Conservation (phyloP, 2,329 filamentous ascomycete genomes). For the Didymella arachidicola region DNA sequence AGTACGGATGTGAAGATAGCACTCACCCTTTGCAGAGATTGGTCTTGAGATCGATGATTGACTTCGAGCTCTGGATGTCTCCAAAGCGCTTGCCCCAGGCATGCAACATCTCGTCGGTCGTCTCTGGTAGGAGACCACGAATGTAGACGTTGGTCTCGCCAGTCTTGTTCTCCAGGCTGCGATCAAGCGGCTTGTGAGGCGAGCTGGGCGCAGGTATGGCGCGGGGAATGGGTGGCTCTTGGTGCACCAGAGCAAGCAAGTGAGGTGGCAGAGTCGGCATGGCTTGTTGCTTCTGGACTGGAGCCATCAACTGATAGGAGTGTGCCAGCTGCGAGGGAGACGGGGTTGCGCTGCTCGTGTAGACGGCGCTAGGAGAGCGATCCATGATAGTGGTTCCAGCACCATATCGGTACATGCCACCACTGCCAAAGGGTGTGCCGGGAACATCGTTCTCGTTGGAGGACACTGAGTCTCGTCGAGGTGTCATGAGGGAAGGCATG, state of each 20-base stretch:
- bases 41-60: conserved; percentile 94
- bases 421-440: conserved; percentile 56
- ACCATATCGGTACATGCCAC: conserved; percentile 55
- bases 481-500: conserved; percentile 60
- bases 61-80: conserved; percentile 94
- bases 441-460: conserved; percentile 62
- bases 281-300: conserved; percentile 47
- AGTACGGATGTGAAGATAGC: not conserved
- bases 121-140: conserved; percentile 91
- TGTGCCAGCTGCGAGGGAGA: conserved; percentile 58
- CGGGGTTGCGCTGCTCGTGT: conserved; percentile 58
- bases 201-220: conserved; percentile 91
- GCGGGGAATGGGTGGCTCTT: conserved; percentile 82
- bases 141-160: conserved; percentile 99
- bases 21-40: conserved; percentile 92
- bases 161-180: conserved; percentile 91
- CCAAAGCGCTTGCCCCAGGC: conserved; percentile 88
- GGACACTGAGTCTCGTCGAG: conserved; percentile 60
- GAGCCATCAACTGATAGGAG: conserved; percentile 54
- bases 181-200: conserved; percentile 87
- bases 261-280: conserved; percentile 55
- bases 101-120: conserved; percentile 87
- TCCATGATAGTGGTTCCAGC: conserved; percentile 58
- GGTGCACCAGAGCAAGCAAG: conserved; percentile 59
- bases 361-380: conserved; percentile 59